phyloP scores from a whole-genome alignment of 2,329 filamentous ascomycete genomes.

The Alternaria sp. region DNA sequence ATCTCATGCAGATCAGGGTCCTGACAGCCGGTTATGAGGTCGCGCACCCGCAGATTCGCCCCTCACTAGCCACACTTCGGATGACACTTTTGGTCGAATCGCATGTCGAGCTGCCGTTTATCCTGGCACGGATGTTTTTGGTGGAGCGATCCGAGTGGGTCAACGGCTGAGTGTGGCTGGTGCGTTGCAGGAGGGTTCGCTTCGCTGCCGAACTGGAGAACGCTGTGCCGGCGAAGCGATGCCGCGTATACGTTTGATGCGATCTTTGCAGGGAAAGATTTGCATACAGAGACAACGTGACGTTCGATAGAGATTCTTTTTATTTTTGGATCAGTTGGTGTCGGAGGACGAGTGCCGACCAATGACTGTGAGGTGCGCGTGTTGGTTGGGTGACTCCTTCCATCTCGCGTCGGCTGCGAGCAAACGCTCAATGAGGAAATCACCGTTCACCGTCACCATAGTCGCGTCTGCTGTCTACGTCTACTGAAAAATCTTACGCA shows the following conservation, averaged over 20 bases:
- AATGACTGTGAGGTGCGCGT: neutral
- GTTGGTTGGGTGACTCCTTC: neutral
- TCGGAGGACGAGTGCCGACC: neutral
- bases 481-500: neutral
- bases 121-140: slow-evolving; percentile 1
- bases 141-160: slow-evolving; percentile 7
- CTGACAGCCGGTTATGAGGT: slow-evolving; percentile 11
- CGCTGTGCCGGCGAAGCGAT: slow-evolving; percentile 14
- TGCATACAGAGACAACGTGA: slow-evolving; percentile 1
- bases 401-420: neutral
- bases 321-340: slow-evolving; percentile 10
- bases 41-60: slow-evolving; percentile 20
- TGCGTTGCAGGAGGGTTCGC: slow-evolving; percentile 7
- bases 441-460: neutral
- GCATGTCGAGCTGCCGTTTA: slow-evolving; percentile 12
- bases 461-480: neutral
- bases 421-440: neutral
- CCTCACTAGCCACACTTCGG: slow-evolving; percentile 38
- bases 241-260: slow-evolving; percentile 5
- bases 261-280: neutral
- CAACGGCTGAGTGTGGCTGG: slow-evolving; percentile 11
- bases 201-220: slow-evolving; percentile 17
- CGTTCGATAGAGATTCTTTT: neutral
- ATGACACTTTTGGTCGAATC: slow-evolving; percentile 25
- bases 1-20: slow-evolving; percentile 35